Evolutionary conservation across 768 basidiomycete species (phyloP).

Genomic region (Lactifluus subvellereus): DNA sequence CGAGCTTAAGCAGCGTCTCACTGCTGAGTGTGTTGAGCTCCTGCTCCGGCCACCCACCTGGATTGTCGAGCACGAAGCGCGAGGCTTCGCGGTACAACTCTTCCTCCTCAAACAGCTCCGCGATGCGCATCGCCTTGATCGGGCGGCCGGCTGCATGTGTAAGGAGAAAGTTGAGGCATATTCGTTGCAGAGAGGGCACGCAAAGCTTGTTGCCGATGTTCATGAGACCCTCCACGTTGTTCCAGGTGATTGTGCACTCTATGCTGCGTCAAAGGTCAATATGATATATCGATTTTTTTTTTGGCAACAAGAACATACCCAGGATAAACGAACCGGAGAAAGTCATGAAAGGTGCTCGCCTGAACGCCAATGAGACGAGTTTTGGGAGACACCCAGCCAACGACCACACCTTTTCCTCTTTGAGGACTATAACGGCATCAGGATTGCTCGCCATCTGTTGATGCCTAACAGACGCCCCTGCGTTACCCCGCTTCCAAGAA

Average conservation of each 20-base stretch:
- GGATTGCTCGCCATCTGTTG: slow-evolving; percentile 35
- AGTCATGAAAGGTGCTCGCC: slow-evolving; percentile 88
- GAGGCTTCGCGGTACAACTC: slow-evolving; percentile 87
- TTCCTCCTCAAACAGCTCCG: slow-evolving; percentile 85
- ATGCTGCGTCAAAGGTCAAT: slow-evolving; percentile 40
- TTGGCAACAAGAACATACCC: slow-evolving; percentile 50
- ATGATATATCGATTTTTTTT: not conserved
- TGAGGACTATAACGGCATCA: slow-evolving; percentile 83
- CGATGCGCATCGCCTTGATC: slow-evolving; percentile 88
- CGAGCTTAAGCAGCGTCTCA: slow-evolving; percentile 82
- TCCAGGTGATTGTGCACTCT: slow-evolving; percentile 92
- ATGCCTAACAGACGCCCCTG: slow-evolving; percentile 1
- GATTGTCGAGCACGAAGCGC: slow-evolving; percentile 89
- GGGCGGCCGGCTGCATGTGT: slow-evolving; percentile 91
- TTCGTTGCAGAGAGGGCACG: slow-evolving; percentile 70
- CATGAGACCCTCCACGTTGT: slow-evolving; percentile 88
- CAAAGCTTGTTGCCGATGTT: slow-evolving; percentile 88
- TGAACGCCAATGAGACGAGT: slow-evolving; percentile 26
- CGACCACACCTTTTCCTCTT: slow-evolving; percentile 70
- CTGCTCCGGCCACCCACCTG: slow-evolving; percentile 76
- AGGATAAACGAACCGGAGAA: slow-evolving; percentile 89
- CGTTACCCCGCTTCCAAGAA: slow-evolving; percentile 14
- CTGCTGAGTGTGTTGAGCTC: slow-evolving; percentile 77
- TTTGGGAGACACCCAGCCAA: not conserved
- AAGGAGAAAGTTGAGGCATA: slow-evolving; percentile 82